Conservation (phyloP, 768 basidiomycete genomes). For the Termitomyces sp. region DNA sequence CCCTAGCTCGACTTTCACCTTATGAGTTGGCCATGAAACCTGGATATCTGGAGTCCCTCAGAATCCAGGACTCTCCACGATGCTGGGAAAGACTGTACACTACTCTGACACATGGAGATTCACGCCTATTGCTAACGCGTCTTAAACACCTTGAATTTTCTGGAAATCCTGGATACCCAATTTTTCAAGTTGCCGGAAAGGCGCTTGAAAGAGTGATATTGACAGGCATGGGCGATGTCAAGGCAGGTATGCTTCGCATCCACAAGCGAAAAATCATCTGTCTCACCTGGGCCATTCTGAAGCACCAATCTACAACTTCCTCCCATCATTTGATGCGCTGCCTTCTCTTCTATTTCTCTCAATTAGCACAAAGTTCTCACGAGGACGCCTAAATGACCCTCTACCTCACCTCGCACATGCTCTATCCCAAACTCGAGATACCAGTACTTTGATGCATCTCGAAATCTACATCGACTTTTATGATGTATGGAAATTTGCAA, state of each 20-base stretch:
- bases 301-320: neutral
- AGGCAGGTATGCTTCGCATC: neutral
- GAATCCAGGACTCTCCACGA: neutral
- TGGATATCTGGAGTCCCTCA: constrained; percentile 1
- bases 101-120: neutral
- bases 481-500: constrained; percentile 14
- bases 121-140: neutral
- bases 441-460: constrained; percentile 3
- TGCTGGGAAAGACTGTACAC: constrained; percentile 1
- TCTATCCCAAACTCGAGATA: neutral
- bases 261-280: neutral
- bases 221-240: neutral
- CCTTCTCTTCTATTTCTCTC: neutral
- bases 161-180: neutral
- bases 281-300: neutral
- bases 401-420: neutral
- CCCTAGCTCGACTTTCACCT: neutral
- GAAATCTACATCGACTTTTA: constrained; percentile 7
- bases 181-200: neutral
- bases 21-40: neutral
- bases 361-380: neutral
- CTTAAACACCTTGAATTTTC: neutral
- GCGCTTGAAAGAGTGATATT: neutral
- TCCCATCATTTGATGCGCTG: neutral
- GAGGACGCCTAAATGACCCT: neutral